Percentiles rank a stretch among this genome's conserved stretches.
These are phyloP conservation scores for Bromus sterilis DNA, from an alignment of 176 grass and related monocot genomes.

Conservation along the genomic window DNA sequence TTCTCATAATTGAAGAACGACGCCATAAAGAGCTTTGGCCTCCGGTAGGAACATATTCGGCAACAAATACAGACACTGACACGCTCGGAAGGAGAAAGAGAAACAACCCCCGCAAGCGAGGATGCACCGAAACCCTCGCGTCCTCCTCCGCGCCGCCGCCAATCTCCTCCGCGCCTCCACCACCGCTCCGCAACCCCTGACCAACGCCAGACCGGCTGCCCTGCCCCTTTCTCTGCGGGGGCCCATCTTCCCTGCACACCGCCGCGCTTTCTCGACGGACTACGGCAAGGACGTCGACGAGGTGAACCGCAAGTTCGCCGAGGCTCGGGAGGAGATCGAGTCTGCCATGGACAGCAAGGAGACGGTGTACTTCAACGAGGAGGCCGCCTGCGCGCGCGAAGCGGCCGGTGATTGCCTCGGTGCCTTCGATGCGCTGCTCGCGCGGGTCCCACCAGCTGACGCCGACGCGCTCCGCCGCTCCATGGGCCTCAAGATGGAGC, in stretches of 20 bases:
- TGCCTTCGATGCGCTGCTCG: constrained; percentile 70
- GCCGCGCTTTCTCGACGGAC: constrained; percentile 38
- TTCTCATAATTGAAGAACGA: too few relatives aligned
- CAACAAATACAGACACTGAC: too few relatives aligned
- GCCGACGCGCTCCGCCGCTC: constrained; percentile 60
- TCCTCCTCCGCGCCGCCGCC: constrained; percentile 50
- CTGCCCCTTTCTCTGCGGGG: neutral
- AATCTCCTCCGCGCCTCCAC: constrained; percentile 7
- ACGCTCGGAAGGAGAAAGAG: neutral
- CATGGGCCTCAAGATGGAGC: constrained; percentile 99
- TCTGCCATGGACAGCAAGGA: constrained; percentile 92
- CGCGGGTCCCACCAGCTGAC: constrained; percentile 52
- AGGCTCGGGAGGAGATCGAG: constrained; percentile 96
- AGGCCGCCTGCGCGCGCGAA: constrained; percentile 75
- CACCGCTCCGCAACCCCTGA: neutral
- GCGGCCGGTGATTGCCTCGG: constrained; percentile 50
- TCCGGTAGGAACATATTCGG: too few relatives aligned
- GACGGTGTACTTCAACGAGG: constrained; percentile 94
- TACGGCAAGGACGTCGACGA: constrained; percentile 81
- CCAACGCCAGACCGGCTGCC: neutral
- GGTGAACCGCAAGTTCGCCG: constrained; percentile 93
- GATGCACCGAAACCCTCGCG: constrained; percentile 61
- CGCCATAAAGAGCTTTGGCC: too few relatives aligned
- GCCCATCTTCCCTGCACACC: neutral
- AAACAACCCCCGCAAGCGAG: neutral